Evolutionary conservation across 371 early-diverging fungal species (phyloP).

Genomic region (Mortierella sp.): DNA sequence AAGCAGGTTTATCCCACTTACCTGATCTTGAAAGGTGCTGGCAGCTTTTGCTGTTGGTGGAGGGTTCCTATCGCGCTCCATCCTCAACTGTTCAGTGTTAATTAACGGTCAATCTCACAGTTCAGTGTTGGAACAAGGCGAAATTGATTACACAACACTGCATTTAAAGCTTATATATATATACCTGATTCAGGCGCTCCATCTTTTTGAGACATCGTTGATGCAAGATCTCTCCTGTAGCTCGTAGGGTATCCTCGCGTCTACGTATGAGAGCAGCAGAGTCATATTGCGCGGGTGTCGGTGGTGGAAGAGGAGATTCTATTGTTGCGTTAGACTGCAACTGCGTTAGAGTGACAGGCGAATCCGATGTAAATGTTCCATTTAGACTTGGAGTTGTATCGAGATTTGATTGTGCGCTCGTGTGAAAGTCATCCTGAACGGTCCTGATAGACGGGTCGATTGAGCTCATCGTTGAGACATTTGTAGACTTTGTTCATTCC

Average conservation of each 20-base stretch:
- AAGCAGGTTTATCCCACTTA: neutral
- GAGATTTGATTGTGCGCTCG: neutral
- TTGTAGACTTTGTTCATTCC: neutral
- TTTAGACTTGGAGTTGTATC: neutral
- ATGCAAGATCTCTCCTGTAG: slow-evolving; percentile 31
- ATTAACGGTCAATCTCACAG: neutral
- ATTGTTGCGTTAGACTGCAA: slow-evolving; percentile 1
- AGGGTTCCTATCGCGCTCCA: neutral
- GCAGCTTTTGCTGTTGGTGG: neutral
- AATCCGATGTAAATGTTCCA: neutral
- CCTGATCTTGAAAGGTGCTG: slow-evolving; percentile 4
- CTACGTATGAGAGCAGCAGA: slow-evolving; percentile 9
- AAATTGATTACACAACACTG: neutral
- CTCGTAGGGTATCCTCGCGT: slow-evolving; percentile 23
- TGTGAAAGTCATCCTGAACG: neutral
- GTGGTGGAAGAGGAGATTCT: neutral
- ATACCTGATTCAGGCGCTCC: slow-evolving; percentile 29
- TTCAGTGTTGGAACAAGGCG: neutral
- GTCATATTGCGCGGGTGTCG: slow-evolving; percentile 8
- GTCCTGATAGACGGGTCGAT: slow-evolving; percentile 3
- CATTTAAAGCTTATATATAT: neutral
- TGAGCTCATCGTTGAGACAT: slow-evolving; percentile 17
- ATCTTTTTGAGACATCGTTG: slow-evolving; percentile 31
- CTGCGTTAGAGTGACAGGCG: neutral
- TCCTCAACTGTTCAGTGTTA: slow-evolving; percentile 1